Evolutionary conservation across 2,329 filamentous ascomycete species (phyloP), one percentile per base, ranked within the genome.

Genomic region (Fusarium torreyae): DNA sequence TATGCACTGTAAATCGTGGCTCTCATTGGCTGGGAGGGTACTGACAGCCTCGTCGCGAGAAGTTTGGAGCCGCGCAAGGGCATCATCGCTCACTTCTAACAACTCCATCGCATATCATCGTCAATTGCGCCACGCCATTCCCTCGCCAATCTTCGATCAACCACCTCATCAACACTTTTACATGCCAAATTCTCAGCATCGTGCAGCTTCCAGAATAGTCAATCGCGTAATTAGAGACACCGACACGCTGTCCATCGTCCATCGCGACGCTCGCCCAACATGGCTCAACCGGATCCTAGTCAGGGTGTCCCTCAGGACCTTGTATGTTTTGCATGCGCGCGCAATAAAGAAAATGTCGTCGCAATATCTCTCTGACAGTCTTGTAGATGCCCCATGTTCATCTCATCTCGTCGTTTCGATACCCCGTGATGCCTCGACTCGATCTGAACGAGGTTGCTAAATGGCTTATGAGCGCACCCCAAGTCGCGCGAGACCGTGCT

Each of bases 361-460:
- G 56, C 56, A 54, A 40, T 45, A 49, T 33, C 26, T 51, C 45
- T 62, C 71, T 78, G 31, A 77, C 63, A 43, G 10, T 40, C 13
- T 31, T 34, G 18, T 77, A 96, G 93, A 88, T 97, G 77, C 91
- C 90, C 54, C 95, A 98, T 83, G 89, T 98, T 73, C 95, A 98
- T 79, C 89, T 98, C 66, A 85, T 98, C 69, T 98, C 94, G 49
- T 91, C 90, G 40, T 92, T 91, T 78, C 88, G 91, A 74, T 98
- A 94, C 80, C 92, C 95, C 4, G 82, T 88, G 63, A 88, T 92
- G 76, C 89, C 89, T 51, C 87, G 88, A 53, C 85, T 97, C 71
- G 89, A 91, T 72, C 85, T 92, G 31, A 88, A 92, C 60, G 92
- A 94, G 70, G 92, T 95, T 26, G 91, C 94, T 65, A 91, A 93